Base-by-base conservation (phyloP, 176 grass and related monocot species). In the Avena insularis region DNA sequence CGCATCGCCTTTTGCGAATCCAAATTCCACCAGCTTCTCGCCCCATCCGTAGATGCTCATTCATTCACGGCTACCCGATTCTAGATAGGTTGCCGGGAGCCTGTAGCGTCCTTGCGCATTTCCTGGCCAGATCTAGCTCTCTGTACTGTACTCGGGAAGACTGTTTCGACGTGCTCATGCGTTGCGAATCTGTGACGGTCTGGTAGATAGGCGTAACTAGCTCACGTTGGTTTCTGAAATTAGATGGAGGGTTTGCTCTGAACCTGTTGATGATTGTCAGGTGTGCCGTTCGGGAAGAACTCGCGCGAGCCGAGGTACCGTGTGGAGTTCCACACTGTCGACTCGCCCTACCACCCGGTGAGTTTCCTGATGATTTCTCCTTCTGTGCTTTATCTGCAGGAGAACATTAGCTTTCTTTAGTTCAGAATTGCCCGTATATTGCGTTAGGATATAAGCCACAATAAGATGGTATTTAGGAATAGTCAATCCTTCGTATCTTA, bases 251-350 rank as follows among this genome's bases (percentile, higher is more conserved):
- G 5, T 16, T 64, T 8, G 46, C 16, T 17, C 77, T 70, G 7
- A 25, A 87, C 19, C 6, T 70, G 49, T 53, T 57, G 12, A 1
- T 9, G 45, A 57, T 65, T 47, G 0, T 5, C 90, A 91, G 82
- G 90, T 66, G 82, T 88, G 46, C 78, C 82, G 4, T 90, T 90
- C 65, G 84, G 80, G 17, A 88, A 77, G 75, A 92, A 64, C 74
- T 71, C 67, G 8, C 87, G 82, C 0, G 84, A 92, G 76, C 80
- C 58, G 8, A 75, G 82, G 77, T 88, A 91, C 78, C 82, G 19
- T 4, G 90, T 85, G 8, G 86, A 85, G 21, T 88, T 85, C 54
- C 90, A 91, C 8, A 9, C 82, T 1, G 19, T 29, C 14, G 86
- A 91, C n/a, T 82, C 54, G 12, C 90, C 78, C 0, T 91, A 78